These are phyloP conservation scores for Lathyrus aphaca DNA, from an alignment of 306 rosid genomes.

Conservation along the genomic window DNA sequence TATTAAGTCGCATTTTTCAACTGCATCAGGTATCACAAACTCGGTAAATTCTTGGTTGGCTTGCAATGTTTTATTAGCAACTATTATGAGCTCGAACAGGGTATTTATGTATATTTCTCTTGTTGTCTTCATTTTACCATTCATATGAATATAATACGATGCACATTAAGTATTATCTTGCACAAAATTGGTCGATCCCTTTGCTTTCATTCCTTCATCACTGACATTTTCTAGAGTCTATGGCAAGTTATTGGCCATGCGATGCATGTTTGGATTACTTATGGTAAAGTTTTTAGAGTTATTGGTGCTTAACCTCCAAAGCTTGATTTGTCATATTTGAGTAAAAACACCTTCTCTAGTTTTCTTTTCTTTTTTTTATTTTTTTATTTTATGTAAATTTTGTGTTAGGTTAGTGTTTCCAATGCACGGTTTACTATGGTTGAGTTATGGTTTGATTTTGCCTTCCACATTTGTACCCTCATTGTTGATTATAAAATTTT, in stretches of 20 bases:
- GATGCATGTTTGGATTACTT: constrained; percentile 4
- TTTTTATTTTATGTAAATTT: background rate
- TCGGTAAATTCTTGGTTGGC: constrained; percentile 32
- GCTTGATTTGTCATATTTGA: constrained; percentile 29
- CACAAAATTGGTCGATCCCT: background rate
- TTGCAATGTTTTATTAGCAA: constrained; percentile 27
- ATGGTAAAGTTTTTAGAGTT: constrained; percentile 10
- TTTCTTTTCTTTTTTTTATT: too few species aligned
- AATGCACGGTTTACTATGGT: background rate
- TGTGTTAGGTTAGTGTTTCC: constrained; percentile 8
- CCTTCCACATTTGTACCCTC: background rate
- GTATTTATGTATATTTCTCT: constrained; percentile 15
- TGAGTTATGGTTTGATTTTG: constrained; percentile 24
- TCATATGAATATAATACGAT: constrained; percentile 23
- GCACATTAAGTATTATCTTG: constrained; percentile 14
- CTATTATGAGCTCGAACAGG: constrained; percentile 14
- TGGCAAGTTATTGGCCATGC: constrained; percentile 8
- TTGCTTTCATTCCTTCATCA: constrained; percentile 14
- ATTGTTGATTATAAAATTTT: constrained; percentile 4
- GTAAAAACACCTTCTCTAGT: constrained; percentile 1
- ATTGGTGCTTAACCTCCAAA: constrained; percentile 17
- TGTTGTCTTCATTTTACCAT: constrained; percentile 16
- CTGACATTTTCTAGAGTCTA: background rate
- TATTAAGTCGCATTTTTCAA: constrained; percentile 50
- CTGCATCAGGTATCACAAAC: constrained; percentile 59